phyloP scores from a whole-genome alignment of 768 basidiomycete species.

The Boletus subcaerulescens region DNA sequence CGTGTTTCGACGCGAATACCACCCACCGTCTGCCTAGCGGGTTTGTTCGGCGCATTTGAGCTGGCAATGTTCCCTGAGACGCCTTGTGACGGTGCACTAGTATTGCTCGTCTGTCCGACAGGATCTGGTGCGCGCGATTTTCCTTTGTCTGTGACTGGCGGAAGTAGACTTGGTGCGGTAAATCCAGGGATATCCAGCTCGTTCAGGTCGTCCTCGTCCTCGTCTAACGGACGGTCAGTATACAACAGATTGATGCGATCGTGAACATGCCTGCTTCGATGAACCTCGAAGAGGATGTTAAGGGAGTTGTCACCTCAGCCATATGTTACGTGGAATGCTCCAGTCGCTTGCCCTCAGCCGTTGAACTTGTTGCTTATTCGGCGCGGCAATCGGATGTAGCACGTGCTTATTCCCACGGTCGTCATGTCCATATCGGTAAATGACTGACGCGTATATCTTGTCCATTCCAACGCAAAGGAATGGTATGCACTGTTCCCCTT shows the following conservation, averaged over 20 bases:
- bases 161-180: slow-evolving; percentile 56
- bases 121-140: slow-evolving; percentile 64
- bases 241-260: not conserved
- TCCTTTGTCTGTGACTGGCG: slow-evolving; percentile 59
- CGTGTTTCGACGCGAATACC: slow-evolving; percentile 88
- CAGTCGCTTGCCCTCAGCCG: not conserved
- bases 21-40: slow-evolving; percentile 68
- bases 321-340: slow-evolving; percentile 11
- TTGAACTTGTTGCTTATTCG: slow-evolving; percentile 1
- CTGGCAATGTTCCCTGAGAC: slow-evolving; percentile 76
- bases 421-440: slow-evolving; percentile 36
- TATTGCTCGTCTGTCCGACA: slow-evolving; percentile 40
- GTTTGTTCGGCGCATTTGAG: slow-evolving; percentile 37
- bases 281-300: slow-evolving; percentile 68
- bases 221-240: slow-evolving; percentile 40
- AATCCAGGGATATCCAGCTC: slow-evolving; percentile 81
- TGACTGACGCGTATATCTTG: slow-evolving; percentile 48
- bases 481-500: slow-evolving; percentile 19
- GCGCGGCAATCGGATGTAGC: slow-evolving; percentile 9
- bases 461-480: slow-evolving; percentile 6
- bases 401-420: slow-evolving; percentile 25
- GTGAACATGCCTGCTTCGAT: slow-evolving; percentile 66
- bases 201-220: slow-evolving; percentile 74
- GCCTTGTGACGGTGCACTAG: slow-evolving; percentile 32
- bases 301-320: slow-evolving; percentile 40